Conservation (phyloP, 441 rosid species). For the Metrosideros polymorpha region DNA sequence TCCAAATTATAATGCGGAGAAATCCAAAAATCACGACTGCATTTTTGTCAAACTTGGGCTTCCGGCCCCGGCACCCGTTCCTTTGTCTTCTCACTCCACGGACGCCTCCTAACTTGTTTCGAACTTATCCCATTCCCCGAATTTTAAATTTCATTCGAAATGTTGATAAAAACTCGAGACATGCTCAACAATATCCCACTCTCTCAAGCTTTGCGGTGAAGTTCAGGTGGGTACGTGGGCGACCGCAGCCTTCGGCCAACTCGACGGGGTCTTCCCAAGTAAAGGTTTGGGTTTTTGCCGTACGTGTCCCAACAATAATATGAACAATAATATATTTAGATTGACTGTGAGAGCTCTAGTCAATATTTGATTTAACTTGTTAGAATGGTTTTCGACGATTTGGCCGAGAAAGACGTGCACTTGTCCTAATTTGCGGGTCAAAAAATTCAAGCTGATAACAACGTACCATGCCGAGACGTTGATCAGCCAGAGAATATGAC, state of each 20-base stretch:
- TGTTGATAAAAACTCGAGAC: background rate
- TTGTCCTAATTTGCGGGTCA: background rate
- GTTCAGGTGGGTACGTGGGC: background rate
- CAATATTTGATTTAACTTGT: background rate
- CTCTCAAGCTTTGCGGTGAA: background rate
- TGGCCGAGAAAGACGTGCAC: background rate
- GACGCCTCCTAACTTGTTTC: background rate
- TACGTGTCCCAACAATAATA: background rate
- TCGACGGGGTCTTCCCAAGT: background rate
- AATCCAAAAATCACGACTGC: background rate
- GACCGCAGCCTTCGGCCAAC: background rate
- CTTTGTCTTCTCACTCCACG: background rate
- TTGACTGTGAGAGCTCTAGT: background rate
- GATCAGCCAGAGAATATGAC: background rate
- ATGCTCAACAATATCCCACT: background rate
- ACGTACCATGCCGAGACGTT: background rate
- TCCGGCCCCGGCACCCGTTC: background rate
- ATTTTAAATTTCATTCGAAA: background rate
- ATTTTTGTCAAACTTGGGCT: background rate
- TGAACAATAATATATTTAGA: background rate
- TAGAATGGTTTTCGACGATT: background rate
- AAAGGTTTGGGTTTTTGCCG: background rate
- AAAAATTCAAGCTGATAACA: background rate
- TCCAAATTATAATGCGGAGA: background rate
- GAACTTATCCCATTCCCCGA: accelerated